Conservation (phyloP, 768 basidiomycete genomes). For the Cubamyces sp. region DNA sequence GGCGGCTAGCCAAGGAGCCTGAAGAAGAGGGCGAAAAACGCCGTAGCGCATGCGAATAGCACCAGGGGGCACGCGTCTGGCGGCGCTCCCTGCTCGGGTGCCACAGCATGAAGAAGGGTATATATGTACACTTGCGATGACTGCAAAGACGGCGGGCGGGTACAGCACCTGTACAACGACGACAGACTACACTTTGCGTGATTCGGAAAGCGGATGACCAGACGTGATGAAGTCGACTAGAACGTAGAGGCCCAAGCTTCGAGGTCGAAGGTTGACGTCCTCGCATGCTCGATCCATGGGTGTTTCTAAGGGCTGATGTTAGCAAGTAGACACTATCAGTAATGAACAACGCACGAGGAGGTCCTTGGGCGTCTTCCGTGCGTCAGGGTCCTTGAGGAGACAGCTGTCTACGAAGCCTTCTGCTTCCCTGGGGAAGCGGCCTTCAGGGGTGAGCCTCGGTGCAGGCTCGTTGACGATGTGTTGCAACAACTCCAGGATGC, state of each 20-base stretch:
- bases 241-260: conserved; percentile 82
- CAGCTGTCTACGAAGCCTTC: conserved; percentile 90
- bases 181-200: background rate
- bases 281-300: conserved; percentile 71
- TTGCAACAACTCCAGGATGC: conserved; percentile 93
- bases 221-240: conserved; percentile 40
- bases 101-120: conserved; percentile 13
- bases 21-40: background rate
- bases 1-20: too few relatives aligned
- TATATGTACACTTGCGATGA: conserved; percentile 23
- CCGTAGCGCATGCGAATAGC: conserved; percentile 4
- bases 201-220: background rate
- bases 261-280: conserved; percentile 65
- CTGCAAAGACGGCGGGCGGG: background rate
- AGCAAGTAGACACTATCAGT: conserved; percentile 12
- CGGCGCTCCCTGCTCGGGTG: conserved; percentile 4
- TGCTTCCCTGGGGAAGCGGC: conserved; percentile 71
- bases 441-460: conserved; percentile 78
- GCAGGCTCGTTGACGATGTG: conserved; percentile 99
- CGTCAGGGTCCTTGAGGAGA: conserved; percentile 86
- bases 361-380: conserved; percentile 85
- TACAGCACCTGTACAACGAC: conserved; percentile 10
- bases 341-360: conserved; percentile 59
- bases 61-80: conserved; percentile 13
- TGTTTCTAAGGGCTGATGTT: conserved; percentile 54